Conservation (phyloP, 768 basidiomycete genomes). For the Lactifluus hygrophoroides region DNA sequence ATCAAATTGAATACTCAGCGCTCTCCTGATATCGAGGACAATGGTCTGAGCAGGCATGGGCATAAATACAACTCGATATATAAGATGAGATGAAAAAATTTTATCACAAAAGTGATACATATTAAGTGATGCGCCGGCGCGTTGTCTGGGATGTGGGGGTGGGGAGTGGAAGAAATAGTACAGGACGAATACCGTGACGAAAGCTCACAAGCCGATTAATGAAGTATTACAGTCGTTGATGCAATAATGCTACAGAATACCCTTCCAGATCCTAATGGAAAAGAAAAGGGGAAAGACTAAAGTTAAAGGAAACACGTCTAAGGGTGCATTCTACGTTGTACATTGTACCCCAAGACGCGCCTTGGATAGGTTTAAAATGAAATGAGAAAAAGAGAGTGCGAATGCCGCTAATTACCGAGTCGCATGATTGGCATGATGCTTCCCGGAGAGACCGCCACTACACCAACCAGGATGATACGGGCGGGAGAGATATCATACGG, state of each 20-base stretch:
- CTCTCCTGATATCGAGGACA: too few species aligned
- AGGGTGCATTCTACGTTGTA: background rate
- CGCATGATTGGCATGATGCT: slow-evolving; percentile 16
- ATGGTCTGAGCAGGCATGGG: too few species aligned
- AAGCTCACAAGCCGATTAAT: background rate
- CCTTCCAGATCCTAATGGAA: background rate
- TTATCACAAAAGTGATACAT: background rate
- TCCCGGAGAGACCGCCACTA: slow-evolving; percentile 8
- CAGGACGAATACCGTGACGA: background rate
- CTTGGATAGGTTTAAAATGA: background rate
- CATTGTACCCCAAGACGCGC: background rate
- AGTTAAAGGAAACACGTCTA: background rate
- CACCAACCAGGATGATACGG: slow-evolving; percentile 9
- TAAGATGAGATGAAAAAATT: background rate
- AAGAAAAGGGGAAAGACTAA: background rate
- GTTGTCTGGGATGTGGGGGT: background rate
- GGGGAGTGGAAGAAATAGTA: background rate
- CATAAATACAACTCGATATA: background rate
- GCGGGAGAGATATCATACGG: slow-evolving; percentile 4
- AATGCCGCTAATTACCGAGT: background rate
- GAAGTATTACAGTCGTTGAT: background rate
- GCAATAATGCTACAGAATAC: background rate
- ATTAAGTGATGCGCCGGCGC: background rate
- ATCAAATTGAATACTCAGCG: too few species aligned
- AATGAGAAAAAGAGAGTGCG: background rate